phyloP scores from a whole-genome alignment of 345 rosid genomes.

The Geranium brycei region DNA sequence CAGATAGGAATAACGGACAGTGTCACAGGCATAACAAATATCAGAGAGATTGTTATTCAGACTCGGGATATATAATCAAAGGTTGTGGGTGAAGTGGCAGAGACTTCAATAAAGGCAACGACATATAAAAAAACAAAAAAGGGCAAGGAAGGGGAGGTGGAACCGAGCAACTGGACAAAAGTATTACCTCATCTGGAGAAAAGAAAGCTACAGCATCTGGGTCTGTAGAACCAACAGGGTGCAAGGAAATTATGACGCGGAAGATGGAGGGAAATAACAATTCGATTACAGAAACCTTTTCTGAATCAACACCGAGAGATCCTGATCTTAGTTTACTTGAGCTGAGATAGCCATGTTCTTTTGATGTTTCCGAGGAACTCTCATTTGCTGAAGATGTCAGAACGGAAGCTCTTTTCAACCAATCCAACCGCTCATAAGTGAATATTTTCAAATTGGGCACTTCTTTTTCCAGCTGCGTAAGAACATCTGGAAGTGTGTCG shows the following conservation, averaged over 20 bases:
- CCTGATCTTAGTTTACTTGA: conserved; percentile 49
- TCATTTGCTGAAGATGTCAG: conserved; percentile 53
- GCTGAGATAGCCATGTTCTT: conserved; percentile 40
- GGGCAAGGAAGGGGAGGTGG: neutral
- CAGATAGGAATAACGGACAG: neutral
- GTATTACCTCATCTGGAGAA: conserved; percentile 86
- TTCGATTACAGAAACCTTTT: conserved; percentile 64
- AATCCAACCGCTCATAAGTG: conserved; percentile 59
- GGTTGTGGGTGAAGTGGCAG: too few species aligned
- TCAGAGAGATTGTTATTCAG: neutral
- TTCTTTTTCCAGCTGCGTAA: conserved; percentile 41
- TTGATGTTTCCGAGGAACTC: conserved; percentile 37
- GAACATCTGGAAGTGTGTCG: conserved; percentile 55
- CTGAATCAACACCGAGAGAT: conserved; percentile 25
- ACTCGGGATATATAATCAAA: too few species aligned
- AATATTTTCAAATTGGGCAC: conserved; percentile 47
- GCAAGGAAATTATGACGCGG: conserved; percentile 71
- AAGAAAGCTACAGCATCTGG: conserved; percentile 94
- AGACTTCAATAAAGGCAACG: too few species aligned
- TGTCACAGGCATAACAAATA: neutral
- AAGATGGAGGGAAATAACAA: conserved; percentile 57
- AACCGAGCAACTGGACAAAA: neutral
- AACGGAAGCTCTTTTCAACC: conserved; percentile 73
- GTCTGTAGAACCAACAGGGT: conserved; percentile 82
- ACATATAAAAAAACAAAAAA: neutral